A percentile compares a stretch with the other conserved stretches of the same genome.
Conservation (phyloP, 2,329 filamentous ascomycete genomes). For the Cadophora luteo-olivacea region DNA sequence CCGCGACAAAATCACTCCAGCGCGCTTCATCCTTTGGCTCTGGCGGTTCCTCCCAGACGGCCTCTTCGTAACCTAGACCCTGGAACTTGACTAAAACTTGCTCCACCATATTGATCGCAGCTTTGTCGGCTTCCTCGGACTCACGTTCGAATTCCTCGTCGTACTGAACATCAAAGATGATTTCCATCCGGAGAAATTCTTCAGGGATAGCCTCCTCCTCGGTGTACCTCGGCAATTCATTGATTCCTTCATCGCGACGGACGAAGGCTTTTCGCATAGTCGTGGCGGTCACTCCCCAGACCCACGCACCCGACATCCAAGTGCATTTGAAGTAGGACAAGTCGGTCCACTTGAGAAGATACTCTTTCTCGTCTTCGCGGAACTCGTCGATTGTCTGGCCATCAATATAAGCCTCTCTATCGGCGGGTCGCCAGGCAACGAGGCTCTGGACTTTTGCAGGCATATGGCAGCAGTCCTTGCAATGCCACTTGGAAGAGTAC, state of each 20-base stretch:
- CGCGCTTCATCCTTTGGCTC: conserved; percentile 64
- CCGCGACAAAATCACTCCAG: conserved; percentile 80
- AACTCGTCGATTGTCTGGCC: conserved; percentile 61
- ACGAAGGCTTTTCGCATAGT: conserved; percentile 77
- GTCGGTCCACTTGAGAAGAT: conserved; percentile 86
- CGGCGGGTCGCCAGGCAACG: conserved; percentile 83
- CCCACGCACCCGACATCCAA: conserved; percentile 92
- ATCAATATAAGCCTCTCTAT: conserved; percentile 60
- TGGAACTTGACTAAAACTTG: conserved; percentile 89
- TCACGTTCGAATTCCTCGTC: conserved; percentile 57
- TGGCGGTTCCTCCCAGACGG: conserved; percentile 88
- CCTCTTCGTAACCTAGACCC: conserved; percentile 88
- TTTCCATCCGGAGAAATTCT: conserved; percentile 84
- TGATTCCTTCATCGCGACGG: conserved; percentile 68
- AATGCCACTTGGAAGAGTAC: conserved; percentile 79
- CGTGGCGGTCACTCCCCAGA: conserved; percentile 71
- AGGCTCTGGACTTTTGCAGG: conserved; percentile 75
- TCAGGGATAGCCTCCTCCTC: conserved; percentile 84
- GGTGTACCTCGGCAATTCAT: conserved; percentile 70
- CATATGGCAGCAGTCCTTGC: conserved; percentile 74
- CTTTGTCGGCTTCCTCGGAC: conserved; percentile 73
- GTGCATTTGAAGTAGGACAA: conserved; percentile 81
- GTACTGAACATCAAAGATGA: conserved; percentile 84
- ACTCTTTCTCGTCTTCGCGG: conserved; percentile 84
- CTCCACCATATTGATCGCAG: conserved; percentile 73